Base-by-base conservation (phyloP, 768 basidiomycete species). In the Gymnopilus junonius region DNA sequence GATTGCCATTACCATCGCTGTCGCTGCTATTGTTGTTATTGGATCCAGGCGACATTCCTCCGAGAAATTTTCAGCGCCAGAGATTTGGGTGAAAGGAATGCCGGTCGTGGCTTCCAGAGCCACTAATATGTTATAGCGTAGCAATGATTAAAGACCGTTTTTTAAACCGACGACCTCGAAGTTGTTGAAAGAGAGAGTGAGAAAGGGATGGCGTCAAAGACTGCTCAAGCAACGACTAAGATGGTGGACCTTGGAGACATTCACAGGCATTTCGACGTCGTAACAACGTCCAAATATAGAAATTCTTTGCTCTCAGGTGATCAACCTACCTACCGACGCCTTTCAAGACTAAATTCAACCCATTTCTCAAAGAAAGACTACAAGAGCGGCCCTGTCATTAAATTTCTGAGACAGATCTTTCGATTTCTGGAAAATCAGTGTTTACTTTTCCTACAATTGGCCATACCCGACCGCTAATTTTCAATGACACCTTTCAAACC, bases 51-150 rank as follows among this genome's bases (percentile, higher is more conserved):
- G 48, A 29, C 48, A 51, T 51, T 51, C 29, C 48, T 32, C 29
- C 27, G 48, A 17, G 27, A 31, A 32, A 51, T 5, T 29, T n/a
- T 51, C 27, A 17, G 15, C 14, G 20, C 8, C 54, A 29, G 15
- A 40, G 7, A 55, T n/a, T n/a, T n/a, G n/a, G n/a, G 14, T 15
- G 11, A 27, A 55, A 55, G 23, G 34, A 37, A 27, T 29, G 37
- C 54, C 29, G 17, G 48, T 40, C 20, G 54, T 55, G 54, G 54
- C 54, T 55, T 39, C 54, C 54, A 55, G 54, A 37, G 54, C 54
- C 54, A 55, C 54, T 17, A 29, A 25, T 17, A 25, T 25, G 25
- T 35, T 39, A 23, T 20, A 39, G 25, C 27, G 39, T 39, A 55
- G 54, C 54, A 55, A 40, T 55, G 39, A 40, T 40, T 39, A 6